A percentile compares a stretch with the other conserved stretches of the same genome.
phyloP scores from a whole-genome alignment of 495 filamentous ascomycete genomes.

The Penicillium fimorum region DNA sequence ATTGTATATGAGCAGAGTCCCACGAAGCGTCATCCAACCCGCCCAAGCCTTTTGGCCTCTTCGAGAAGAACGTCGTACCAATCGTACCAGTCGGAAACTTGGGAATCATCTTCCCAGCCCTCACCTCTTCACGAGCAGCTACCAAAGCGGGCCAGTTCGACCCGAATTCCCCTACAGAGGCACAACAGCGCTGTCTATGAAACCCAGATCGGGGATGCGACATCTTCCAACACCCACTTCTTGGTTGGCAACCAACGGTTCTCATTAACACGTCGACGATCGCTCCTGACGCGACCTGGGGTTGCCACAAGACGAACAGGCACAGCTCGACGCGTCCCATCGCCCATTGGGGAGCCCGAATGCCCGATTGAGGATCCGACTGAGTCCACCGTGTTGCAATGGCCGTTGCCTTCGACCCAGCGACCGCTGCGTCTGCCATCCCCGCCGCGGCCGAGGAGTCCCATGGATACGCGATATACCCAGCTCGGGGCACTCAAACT shows the following conservation, averaged over 20 bases:
- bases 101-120: conserved; percentile 15
- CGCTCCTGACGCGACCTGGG: conserved; percentile 48
- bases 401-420: conserved; percentile 22
- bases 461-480: conserved; percentile 45
- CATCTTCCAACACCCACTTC: conserved; percentile 41
- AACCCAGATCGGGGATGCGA: conserved; percentile 26
- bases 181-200: conserved; percentile 29
- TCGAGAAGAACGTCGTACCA: conserved; percentile 28
- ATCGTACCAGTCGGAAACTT: conserved; percentile 27
- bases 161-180: conserved; percentile 28
- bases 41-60: conserved; percentile 16
- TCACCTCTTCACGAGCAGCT: conserved; percentile 21
- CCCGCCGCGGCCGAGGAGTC: conserved; percentile 37
- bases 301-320: conserved; percentile 45
- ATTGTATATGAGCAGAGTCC: neutral
- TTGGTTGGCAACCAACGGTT: conserved; percentile 39
- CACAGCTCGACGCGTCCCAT: conserved; percentile 22
- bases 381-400: conserved; percentile 17
- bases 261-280: conserved; percentile 47
- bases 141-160: conserved; percentile 32
- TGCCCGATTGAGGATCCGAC: conserved; percentile 9
- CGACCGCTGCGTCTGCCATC: conserved; percentile 2
- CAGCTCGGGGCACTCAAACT: conserved; percentile 49
- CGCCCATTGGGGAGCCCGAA: conserved; percentile 28
- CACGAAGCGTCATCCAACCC: conserved; percentile 9